Base-by-base conservation (phyloP, 2,329 filamentous ascomycete genomes). In the Microsporum ferrugineum region DNA sequence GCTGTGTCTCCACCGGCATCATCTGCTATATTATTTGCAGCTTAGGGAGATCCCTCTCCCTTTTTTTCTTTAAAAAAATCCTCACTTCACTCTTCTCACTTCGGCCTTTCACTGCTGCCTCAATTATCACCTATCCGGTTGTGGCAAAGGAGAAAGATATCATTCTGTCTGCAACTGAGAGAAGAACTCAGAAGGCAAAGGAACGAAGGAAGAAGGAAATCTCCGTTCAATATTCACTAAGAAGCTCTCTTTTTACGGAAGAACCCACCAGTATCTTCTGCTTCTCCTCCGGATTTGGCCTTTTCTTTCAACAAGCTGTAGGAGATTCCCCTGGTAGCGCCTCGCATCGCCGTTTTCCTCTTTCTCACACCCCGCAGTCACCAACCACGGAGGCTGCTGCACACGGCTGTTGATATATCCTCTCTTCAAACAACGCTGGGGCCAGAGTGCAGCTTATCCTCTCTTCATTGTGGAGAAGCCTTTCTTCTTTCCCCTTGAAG, bases 1-100 rank as follows among this genome's bases (percentile, higher is more conserved):
- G 31, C 41, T 60, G 59, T 38, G 45, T 43, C 33, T 55, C 58
- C 27, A 56, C 41, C 31, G 29, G 56, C n/a, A 58, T 45, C 57
- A 51, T 31, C 56, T 47, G 36, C 47, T 36, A 55, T 55, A 55
- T 55, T 36, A 36, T 36, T 55, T 55, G 49, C 49, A 55, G 49
- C n/a, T 10, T 14, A 17, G 49, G 49, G 49, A 55, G 49, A 12
- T 51, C 39, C 47, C 29, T 27, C 38, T 49, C n/a, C 38, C 43
- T 60, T 41, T 29, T 41, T 55, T 38, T 3, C 17, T 38, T 12
- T 23, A 23, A 23, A 23, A 2, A 27, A 10, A 3, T 8, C 55
- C 23, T 57, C 14, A 38, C 55, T 39, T 10, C 34, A 12, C 49
- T 14, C 23, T 55, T 47, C 39, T 51, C 47, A 53, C 58, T 41